Percentiles rank a stretch among this genome's conserved stretches.
phyloP scores from a whole-genome alignment of 441 rosid species.

The Populus hybrid region DNA sequence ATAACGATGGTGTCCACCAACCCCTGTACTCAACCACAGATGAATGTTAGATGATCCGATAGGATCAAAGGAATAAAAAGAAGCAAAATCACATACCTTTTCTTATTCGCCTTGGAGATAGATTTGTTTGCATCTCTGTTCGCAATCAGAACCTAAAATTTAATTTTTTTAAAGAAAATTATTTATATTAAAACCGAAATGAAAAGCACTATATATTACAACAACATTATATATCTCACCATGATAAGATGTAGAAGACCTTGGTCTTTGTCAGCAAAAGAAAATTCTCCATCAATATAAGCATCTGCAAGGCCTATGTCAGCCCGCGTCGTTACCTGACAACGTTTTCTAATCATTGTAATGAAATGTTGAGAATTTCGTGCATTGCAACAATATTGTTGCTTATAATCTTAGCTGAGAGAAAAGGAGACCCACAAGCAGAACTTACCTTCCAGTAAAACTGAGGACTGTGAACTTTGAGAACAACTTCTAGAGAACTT shows the following conservation, averaged over 20 bases:
- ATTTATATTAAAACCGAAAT: too few species aligned
- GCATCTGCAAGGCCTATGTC: conserved; percentile 41
- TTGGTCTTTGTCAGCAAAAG: too few species aligned
- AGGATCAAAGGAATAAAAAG: too few species aligned
- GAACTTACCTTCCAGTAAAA: conserved; percentile 86
- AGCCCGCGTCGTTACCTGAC: conserved; percentile 78
- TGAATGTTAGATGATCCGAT: too few species aligned
- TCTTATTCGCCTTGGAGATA: conserved; percentile 38
- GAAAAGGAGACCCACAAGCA: not conserved
- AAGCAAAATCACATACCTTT: conserved; percentile 38
- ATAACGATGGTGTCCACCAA: conserved; percentile 88
- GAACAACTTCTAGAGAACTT: conserved; percentile 34
- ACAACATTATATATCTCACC: conserved; percentile 35
- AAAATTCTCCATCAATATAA: too few species aligned
- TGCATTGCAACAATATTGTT: too few species aligned
- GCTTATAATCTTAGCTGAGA: too few species aligned
- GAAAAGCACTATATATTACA: too few species aligned
- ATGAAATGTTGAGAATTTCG: too few species aligned
- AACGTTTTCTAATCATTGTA: not conserved
- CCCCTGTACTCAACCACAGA: conserved; percentile 34
- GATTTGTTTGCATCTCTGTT: conserved; percentile 53
- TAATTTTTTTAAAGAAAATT: not conserved
- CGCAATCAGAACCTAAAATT: conserved; percentile 69
- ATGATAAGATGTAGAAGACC: not conserved
- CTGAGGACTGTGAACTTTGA: conserved; percentile 69